A percentile compares a stretch with the other conserved stretches of the same genome.
Evolutionary conservation across 83 land plant species (phyloP).

Genomic region (Diphasiastrum complanatum): DNA sequence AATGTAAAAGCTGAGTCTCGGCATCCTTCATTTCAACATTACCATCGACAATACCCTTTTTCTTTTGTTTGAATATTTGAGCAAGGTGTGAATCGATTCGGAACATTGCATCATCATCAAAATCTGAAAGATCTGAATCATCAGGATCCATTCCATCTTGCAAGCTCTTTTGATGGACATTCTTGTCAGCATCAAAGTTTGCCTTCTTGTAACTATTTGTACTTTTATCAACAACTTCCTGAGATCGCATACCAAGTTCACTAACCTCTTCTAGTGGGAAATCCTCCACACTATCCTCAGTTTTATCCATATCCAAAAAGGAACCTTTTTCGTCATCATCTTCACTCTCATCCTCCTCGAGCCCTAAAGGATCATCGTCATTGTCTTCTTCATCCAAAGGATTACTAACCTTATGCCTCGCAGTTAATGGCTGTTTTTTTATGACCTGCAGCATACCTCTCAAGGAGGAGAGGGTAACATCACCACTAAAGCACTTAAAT

Average conservation of each 20-base stretch:
- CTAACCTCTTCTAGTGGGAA: no score
- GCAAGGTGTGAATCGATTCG: slow-evolving; percentile 63
- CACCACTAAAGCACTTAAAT: slow-evolving; percentile 56
- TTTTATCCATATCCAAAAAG: slow-evolving; percentile 30
- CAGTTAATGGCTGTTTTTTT: slow-evolving; percentile 52
- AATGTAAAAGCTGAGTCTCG: slow-evolving; percentile 63
- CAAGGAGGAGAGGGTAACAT: slow-evolving; percentile 57
- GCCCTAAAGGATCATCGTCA: slow-evolving; percentile 54
- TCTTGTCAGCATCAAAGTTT: no score
- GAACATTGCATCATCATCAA: slow-evolving; percentile 98
- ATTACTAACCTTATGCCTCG: slow-evolving; percentile 34
- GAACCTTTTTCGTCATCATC: slow-evolving; percentile 34
- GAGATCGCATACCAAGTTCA: no score
- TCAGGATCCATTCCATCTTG: slow-evolving; percentile 30
- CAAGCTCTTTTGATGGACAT: no score
- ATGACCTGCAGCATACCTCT: slow-evolving; percentile 54
- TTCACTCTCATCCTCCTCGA: slow-evolving; percentile 48
- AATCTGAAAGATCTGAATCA: slow-evolving; percentile 48
- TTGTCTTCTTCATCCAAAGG: slow-evolving; percentile 40
- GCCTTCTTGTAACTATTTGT: no score
- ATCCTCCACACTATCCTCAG: no score
- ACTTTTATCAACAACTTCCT: no score
- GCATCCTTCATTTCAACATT: slow-evolving; percentile 50
- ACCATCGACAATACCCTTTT: slow-evolving; percentile 15
- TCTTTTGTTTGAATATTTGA: slow-evolving; percentile 46